These are phyloP conservation scores for Avena atlantica DNA, from an alignment of 176 grass and related monocot genomes.

Conservation along the genomic window DNA sequence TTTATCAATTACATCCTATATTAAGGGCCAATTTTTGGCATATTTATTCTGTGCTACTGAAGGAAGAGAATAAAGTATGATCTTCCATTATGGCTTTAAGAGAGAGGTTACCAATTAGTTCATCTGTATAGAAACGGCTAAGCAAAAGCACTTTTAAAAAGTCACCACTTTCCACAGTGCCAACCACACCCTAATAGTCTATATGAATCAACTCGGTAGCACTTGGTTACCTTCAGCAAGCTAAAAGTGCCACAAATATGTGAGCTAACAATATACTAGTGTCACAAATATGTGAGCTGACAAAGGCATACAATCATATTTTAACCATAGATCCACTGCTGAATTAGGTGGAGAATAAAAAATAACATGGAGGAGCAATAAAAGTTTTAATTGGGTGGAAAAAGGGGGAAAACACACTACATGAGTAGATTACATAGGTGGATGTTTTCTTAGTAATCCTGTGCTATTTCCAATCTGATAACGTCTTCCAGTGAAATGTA, in stretches of 20 bases:
- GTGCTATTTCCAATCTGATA: conserved; percentile 4
- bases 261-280: neutral
- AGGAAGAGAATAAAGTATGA: conserved; percentile 4
- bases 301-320: neutral
- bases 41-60: conserved; percentile 8
- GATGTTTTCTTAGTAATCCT: neutral
- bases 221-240: neutral
- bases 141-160: conserved; percentile 25
- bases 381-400: neutral
- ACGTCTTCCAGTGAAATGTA: neutral
- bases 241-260: conserved; percentile 19
- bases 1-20: conserved; percentile 20
- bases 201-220: conserved; percentile 12
- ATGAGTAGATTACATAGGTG: neutral
- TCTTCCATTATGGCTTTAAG: conserved; percentile 21
- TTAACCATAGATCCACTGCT: conserved; percentile 4
- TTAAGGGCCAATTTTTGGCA: conserved; percentile 15
- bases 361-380: neutral
- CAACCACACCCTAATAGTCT: neutral
- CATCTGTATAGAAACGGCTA: conserved; percentile 5
- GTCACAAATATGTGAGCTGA: conserved; percentile 1
- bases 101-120: conserved; percentile 17
- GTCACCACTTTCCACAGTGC: neutral
- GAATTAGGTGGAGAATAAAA: neutral
- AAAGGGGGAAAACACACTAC: neutral